Conservation (phyloP, 148 eudicot species). For the Nyssa sinensis region DNA sequence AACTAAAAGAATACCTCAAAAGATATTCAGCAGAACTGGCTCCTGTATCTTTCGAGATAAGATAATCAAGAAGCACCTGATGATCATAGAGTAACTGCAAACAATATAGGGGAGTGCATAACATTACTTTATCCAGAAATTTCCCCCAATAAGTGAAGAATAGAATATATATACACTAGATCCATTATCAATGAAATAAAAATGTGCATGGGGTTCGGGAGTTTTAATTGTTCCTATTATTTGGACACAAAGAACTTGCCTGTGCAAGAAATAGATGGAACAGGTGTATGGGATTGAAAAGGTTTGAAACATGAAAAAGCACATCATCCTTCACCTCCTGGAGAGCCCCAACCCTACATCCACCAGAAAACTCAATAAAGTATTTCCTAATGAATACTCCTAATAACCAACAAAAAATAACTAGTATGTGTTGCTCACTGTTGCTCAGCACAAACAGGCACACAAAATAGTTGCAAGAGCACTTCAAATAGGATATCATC, state of each 20-base stretch:
- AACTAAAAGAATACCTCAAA: conserved; percentile 51
- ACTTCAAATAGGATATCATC: conserved; percentile 86
- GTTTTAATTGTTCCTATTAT: conserved; percentile 2
- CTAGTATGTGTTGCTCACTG: conserved; percentile 41
- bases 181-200: not conserved
- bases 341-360: conserved; percentile 31
- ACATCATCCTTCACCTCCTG: conserved; percentile 37
- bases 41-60: conserved; percentile 85
- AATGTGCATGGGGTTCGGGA: conserved; percentile 5
- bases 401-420: not conserved
- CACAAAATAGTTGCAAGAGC: conserved; percentile 61
- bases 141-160: no score
- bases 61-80: conserved; percentile 94
- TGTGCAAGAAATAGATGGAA: conserved; percentile 82
- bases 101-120: not conserved
- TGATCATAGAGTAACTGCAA: conserved; percentile 89
- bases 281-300: conserved; percentile 67
- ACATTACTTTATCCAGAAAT: not conserved
- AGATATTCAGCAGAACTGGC: conserved; percentile 81
- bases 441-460: conserved; percentile 36
- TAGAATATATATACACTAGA: not conserved
- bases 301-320: conserved; percentile 49
- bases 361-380: conserved; percentile 20
- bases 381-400: not conserved
- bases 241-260: conserved; percentile 37